Percentiles rank a stretch among this genome's conserved stretches.
Conservation (phyloP, 768 basidiomycete genomes). For the Paxillus ammoniavirescens region DNA sequence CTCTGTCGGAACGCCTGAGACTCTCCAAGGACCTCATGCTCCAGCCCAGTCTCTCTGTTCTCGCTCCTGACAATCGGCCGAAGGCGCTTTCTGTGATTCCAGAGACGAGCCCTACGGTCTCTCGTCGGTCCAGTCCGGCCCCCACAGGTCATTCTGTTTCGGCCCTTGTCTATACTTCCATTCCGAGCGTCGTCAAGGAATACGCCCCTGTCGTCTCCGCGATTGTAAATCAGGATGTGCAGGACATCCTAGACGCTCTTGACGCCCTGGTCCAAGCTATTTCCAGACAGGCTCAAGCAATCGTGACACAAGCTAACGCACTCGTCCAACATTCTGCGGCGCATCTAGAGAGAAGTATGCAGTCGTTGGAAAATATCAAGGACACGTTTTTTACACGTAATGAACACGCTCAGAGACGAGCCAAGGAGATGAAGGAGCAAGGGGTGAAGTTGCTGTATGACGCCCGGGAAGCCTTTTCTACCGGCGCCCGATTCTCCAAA, state of each 20-base stretch:
- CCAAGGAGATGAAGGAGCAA: conserved; percentile 49
- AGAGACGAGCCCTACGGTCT: conserved; percentile 9
- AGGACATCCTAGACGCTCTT: conserved; percentile 57
- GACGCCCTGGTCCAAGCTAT: conserved; percentile 56
- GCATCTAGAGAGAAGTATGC: conserved; percentile 29
- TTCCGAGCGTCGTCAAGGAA: conserved; percentile 49
- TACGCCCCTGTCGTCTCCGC: conserved; percentile 44
- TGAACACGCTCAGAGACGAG: conserved; percentile 50
- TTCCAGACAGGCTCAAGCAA: conserved; percentile 39
- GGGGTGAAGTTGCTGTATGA: conserved; percentile 45
- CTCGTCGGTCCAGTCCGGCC: conserved; percentile 11
- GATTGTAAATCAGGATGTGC: conserved; percentile 49
- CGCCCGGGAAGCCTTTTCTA: conserved; percentile 42
- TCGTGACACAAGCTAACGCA: conserved; percentile 32
- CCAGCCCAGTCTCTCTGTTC: conserved; percentile 30
- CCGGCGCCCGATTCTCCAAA: conserved; percentile 42
- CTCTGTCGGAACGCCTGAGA: conserved; percentile 27
- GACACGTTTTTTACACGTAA: conserved; percentile 50
- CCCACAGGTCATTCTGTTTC: conserved; percentile 16
- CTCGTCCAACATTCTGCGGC: conserved; percentile 45
- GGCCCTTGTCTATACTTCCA: conserved; percentile 37
- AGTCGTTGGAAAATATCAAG: conserved; percentile 37
- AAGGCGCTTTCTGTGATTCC: conserved; percentile 32
- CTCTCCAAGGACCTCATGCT: conserved; percentile 37
- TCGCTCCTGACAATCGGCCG: conserved; percentile 17